Conservation (phyloP, 768 basidiomycete species). For the Pulveroboletus frians region DNA sequence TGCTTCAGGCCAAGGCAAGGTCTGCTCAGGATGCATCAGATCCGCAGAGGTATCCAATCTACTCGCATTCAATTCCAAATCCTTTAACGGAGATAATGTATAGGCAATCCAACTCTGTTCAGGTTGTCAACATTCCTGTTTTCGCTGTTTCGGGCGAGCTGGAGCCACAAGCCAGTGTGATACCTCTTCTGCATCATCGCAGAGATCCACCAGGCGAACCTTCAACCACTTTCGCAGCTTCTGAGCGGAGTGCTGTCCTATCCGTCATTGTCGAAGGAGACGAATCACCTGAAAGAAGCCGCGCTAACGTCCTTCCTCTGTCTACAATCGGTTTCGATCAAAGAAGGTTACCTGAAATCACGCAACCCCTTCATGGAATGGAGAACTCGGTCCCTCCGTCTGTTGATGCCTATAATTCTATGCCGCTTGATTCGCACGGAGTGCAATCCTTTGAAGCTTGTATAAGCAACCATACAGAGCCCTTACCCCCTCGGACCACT, state of each 20-base stretch:
- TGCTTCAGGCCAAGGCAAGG: slow-evolving; percentile 33
- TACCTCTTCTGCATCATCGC: slow-evolving; percentile 1
- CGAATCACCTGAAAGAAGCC: slow-evolving; percentile 44
- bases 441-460: not conserved
- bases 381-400: slow-evolving; percentile 25
- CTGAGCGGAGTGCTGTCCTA: slow-evolving; percentile 39
- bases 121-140: slow-evolving; percentile 4
- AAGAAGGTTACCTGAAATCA: not conserved
- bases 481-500: slow-evolving; percentile 11
- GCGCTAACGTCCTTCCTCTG: not conserved
- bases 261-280: slow-evolving; percentile 74
- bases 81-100: not conserved
- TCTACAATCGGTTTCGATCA: not conserved
- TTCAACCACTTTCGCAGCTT: slow-evolving; percentile 18
- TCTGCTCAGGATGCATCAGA: slow-evolving; percentile 4
- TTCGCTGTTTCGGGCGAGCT: slow-evolving; percentile 5
- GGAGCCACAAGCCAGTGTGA: not conserved
- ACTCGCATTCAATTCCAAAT: not conserved
- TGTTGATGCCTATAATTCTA: slow-evolving; percentile 34
- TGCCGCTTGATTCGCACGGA: slow-evolving; percentile 32
- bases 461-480: slow-evolving; percentile 15
- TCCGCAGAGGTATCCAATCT: not conserved
- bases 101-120: slow-evolving; percentile 1
- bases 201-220: not conserved
- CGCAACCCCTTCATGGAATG: not conserved